Evolutionary conservation across 2,329 filamentous ascomycete species (phyloP).

Genomic region (Pseudonectria buxi): DNA sequence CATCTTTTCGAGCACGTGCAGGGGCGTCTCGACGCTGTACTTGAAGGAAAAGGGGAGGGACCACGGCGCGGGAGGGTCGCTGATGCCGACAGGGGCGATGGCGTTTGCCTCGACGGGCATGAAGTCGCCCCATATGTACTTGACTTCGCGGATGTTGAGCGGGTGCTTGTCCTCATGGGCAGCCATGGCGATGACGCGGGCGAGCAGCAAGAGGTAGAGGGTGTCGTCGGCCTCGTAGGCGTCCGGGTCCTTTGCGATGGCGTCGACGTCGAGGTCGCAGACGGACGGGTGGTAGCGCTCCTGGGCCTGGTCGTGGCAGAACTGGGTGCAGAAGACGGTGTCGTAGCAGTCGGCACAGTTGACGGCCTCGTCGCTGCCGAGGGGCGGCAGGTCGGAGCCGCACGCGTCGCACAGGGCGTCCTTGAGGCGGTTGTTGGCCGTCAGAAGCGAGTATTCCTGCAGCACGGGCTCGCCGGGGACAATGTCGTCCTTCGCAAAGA

Average conservation of each 20-base stretch:
- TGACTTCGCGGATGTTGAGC: conserved; percentile 56
- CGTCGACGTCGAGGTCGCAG: conserved; percentile 60
- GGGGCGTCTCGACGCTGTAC: conserved; percentile 65
- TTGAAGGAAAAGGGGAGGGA: conserved; percentile 74
- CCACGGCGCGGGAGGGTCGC: conserved; percentile 52
- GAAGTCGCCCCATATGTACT: conserved; percentile 66
- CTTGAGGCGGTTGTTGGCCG: conserved; percentile 81
- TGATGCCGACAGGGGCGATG: conserved; percentile 46
- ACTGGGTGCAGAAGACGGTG: conserved; percentile 58
- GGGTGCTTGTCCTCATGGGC: conserved; percentile 55
- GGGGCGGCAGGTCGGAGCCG: conserved; percentile 61
- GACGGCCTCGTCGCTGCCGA: conserved; percentile 42
- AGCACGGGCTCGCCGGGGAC: conserved; percentile 69
- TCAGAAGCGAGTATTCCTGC: conserved; percentile 76
- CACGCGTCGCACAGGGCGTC: conserved; percentile 88
- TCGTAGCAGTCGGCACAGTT: conserved; percentile 57
- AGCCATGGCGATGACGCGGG: conserved; percentile 57
- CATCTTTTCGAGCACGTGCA: conserved; percentile 79
- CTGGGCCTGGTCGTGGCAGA: conserved; percentile 52
- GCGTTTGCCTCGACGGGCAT: conserved; percentile 45
- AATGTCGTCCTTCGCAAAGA: conserved; percentile 83
- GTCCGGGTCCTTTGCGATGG: conserved; percentile 57
- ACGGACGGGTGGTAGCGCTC: conserved; percentile 57
- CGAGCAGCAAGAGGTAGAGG: conserved; percentile 56
- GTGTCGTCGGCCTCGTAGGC: conserved; percentile 53